Conservation (phyloP, 306 rosid genomes). For the Dicorynia guianensis region DNA sequence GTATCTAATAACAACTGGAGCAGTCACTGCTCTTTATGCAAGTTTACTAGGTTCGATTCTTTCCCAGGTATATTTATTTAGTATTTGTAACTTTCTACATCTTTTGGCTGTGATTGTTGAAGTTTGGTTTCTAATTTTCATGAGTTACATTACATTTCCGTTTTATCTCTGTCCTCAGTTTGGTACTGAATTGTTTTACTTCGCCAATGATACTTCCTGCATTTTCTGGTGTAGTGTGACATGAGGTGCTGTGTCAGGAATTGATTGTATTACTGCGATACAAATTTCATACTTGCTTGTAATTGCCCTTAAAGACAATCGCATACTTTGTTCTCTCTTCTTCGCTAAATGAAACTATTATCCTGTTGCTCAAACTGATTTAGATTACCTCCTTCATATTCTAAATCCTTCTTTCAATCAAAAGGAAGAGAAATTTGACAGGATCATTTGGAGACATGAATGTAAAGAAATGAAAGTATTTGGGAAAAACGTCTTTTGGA, state of each 20-base stretch:
- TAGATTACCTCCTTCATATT: background rate
- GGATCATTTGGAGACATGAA: too few species aligned
- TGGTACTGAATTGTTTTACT: constrained; percentile 21
- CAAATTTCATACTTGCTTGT: constrained; percentile 14
- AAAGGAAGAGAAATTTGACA: too few species aligned
- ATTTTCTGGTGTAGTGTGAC: constrained; percentile 10
- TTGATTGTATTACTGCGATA: constrained; percentile 4
- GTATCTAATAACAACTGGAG: constrained; percentile 76
- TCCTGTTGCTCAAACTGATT: background rate
- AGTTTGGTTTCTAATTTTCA: constrained; percentile 23
- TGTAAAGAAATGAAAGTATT: background rate
- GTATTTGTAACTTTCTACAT: background rate
- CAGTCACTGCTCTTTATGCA: constrained; percentile 81
- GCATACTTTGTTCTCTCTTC: background rate
- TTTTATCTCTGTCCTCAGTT: background rate
- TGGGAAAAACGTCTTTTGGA: background rate
- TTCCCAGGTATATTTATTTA: constrained; percentile 79
- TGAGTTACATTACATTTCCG: constrained; percentile 8
- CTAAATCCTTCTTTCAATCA: background rate
- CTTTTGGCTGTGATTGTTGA: constrained; percentile 25
- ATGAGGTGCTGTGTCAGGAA: constrained; percentile 3
- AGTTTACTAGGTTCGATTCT: constrained; percentile 87
- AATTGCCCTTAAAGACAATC: background rate
- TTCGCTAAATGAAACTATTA: background rate
- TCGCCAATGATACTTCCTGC: constrained; percentile 15